Evolutionary conservation across 2,329 filamentous ascomycete genomes (phyloP).

Genomic region (Xylaria polymorpha): DNA sequence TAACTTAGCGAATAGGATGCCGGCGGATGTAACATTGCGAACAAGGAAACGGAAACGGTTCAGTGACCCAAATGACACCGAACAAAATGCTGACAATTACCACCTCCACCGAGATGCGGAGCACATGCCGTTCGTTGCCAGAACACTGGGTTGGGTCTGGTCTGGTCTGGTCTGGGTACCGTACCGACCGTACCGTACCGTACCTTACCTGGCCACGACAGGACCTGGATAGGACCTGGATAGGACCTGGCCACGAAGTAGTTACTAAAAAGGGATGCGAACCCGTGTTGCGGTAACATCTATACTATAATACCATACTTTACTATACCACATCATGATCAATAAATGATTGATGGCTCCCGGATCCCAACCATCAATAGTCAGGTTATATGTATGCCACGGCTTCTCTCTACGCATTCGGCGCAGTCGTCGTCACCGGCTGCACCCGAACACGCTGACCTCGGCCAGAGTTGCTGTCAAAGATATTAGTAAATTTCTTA

Average conservation of each 20-base stretch:
- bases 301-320: too few relatives aligned
- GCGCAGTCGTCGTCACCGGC: constrained; percentile 16
- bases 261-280: constrained; percentile 11
- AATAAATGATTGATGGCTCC: background rate
- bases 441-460: constrained; percentile 10
- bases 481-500: constrained; percentile 33
- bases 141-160: constrained; percentile 12
- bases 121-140: constrained; percentile 24
- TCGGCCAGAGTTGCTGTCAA: constrained; percentile 26
- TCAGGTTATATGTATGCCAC: background rate
- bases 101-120: constrained; percentile 19
- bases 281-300: constrained; percentile 27
- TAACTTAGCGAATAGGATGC: constrained; percentile 34
- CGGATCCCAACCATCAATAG: background rate
- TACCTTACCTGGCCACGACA: too few relatives aligned
- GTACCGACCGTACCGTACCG: background rate
- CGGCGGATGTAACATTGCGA: constrained; percentile 29
- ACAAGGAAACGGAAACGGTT: constrained; percentile 29
- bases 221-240: too few relatives aligned
- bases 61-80: constrained; percentile 27
- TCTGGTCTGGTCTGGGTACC: background rate
- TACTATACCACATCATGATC: background rate
- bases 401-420: background rate
- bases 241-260: background rate
- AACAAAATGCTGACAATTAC: constrained; percentile 35